phyloP scores from a whole-genome alignment of 225 moss, liverwort and hornwort genomes.

The Neckera pumila region DNA sequence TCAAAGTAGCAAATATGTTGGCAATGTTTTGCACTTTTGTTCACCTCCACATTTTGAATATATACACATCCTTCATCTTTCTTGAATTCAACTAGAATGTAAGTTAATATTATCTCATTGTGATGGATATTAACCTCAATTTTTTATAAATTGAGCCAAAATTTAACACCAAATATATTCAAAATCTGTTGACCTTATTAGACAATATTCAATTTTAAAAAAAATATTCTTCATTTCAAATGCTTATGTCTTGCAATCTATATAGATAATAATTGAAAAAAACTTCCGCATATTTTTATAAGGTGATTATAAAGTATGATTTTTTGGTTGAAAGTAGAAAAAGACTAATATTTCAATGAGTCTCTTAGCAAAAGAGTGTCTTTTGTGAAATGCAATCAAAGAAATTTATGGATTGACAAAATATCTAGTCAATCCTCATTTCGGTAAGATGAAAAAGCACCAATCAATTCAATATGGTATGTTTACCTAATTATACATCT shows the following conservation, averaged over 20 bases:
- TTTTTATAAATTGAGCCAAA: background rate
- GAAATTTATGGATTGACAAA: background rate
- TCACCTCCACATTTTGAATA: background rate
- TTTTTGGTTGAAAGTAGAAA: background rate
- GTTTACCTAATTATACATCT: rapidly evolving
- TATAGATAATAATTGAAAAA: background rate
- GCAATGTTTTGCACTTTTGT: background rate
- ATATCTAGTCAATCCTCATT: background rate
- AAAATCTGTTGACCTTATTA: background rate
- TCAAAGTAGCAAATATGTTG: background rate
- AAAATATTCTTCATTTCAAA: background rate
- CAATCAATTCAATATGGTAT: background rate
- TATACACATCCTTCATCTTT: background rate
- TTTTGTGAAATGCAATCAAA: background rate
- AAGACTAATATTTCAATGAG: background rate
- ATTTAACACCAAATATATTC: background rate
- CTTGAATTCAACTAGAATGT: background rate
- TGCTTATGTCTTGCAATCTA: background rate
- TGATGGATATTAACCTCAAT: background rate
- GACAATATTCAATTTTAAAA: background rate
- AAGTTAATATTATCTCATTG: background rate
- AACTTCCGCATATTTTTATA: background rate
- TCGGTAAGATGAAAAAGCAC: background rate
- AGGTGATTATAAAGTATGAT: rapidly evolving
- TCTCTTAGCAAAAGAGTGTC: background rate